Evolutionary conservation across 805 yeast species (phyloP).

Genomic region (Candida maltosa): DNA sequence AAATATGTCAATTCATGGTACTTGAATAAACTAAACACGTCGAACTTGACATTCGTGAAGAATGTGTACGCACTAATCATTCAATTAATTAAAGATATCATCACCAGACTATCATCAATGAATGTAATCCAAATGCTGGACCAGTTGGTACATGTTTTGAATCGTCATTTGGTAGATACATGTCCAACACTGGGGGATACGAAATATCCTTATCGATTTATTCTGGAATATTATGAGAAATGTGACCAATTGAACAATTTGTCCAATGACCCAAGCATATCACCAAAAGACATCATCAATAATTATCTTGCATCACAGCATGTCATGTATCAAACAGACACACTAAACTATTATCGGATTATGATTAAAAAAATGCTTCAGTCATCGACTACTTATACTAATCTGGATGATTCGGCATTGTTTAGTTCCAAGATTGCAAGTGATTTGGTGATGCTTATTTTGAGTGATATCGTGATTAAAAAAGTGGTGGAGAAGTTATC

Average conservation of each 20-base stretch:
- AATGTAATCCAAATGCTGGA: conserved; percentile 18
- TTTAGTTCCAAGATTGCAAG: conserved; percentile 21
- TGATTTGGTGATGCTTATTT: conserved; percentile 18
- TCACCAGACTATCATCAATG: conserved; percentile 13
- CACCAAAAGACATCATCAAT: conserved; percentile 8
- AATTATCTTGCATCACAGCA: conserved; percentile 12
- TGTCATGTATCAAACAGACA: conserved; percentile 2
- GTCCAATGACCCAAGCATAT: conserved; percentile 1
- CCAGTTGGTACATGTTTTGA: conserved; percentile 19
- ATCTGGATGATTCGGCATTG: conserved; percentile 5
- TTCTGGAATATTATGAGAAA: conserved; percentile 11
- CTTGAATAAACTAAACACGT: conserved; percentile 25
- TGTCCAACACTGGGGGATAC: conserved; percentile 13
- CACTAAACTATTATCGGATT: neutral
- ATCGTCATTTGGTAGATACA: conserved; percentile 20
- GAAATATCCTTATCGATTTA: conserved; percentile 10
- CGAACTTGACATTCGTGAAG: conserved; percentile 25
- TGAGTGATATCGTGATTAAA: conserved; percentile 26
- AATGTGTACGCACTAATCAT: conserved; percentile 22
- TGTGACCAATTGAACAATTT: conserved; percentile 5
- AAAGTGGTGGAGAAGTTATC: conserved; percentile 21
- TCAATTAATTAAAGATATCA: conserved; percentile 21
- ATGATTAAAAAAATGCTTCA: neutral
- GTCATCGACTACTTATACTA: neutral
- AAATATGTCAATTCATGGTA: conserved; percentile 25